Evolutionary conservation across 2,329 filamentous ascomycete species (phyloP), one percentile per base, ranked within the genome.

Genomic region (Juglanconis juglandina): DNA sequence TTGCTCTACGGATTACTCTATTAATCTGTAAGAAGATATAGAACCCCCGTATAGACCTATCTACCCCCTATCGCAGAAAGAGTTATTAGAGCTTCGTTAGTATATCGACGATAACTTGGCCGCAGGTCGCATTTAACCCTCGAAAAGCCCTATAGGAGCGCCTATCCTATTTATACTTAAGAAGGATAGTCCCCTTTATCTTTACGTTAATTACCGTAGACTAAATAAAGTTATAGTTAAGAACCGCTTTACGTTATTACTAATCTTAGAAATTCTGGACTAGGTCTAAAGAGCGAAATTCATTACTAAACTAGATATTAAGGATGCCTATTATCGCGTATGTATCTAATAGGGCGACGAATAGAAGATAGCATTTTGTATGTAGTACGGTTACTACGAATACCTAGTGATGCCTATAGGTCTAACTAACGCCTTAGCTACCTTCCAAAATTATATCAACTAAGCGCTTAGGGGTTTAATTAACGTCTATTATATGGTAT

Each of bases 331-430:
- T 63, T 62, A 66, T 52, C 61, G 56, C 13, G 64, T 67, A 47
- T 56, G 41, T 53, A 67, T 72, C 37, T 56, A 47, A 37, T 47
- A 68, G 66, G 58, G 58, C 30, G 52, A 74, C 35, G 53, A 73
- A 65, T 73, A 63, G 62, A 74, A 73, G 53, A 75, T 56, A 7
- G 63, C 56, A 14, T 74, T 74, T 63, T 52, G 60, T 17, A 69
- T 37, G 8, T 50, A 53, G 17, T 71, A 66, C 53, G 58, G 65
- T 2, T 53, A 67, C 35, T 75, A 63, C 61, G 61, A 73, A 51
- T 74, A 71, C 53, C 46, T 68, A 34, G 55, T 73, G 17, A 71
- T 72, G 57, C 63, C 61, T 13, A 74, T 74, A 60, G 62, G 66
- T 1, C 51, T 73, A 41, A 68, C 56, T 11, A 67, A 66, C 30